These are phyloP conservation scores for Pseudonitzschia pungens DNA, from an alignment of 108 stramenopile genomes.

Conservation along the genomic window DNA sequence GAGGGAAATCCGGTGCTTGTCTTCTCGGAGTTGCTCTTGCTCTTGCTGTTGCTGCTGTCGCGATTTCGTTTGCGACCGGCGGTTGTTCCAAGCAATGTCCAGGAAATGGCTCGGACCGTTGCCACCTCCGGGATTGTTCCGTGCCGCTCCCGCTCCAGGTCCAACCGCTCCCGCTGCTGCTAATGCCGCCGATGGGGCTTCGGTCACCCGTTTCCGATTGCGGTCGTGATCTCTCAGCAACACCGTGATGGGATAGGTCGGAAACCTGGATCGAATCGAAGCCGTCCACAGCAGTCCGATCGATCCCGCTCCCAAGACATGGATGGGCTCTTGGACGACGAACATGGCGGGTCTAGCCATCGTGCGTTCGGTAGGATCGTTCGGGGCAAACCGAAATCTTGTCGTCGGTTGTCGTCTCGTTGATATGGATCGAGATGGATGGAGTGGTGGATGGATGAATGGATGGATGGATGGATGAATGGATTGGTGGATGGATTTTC, in stretches of 20 bases:
- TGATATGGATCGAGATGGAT: too few relatives aligned
- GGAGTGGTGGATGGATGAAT: too few relatives aligned
- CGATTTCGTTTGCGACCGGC: background rate
- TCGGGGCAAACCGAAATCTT: too few relatives aligned
- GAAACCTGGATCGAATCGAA: slow-evolving; percentile 42
- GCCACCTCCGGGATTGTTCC: too few relatives aligned
- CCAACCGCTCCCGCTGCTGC: background rate
- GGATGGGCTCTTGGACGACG: slow-evolving; percentile 27
- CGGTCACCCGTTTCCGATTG: background rate
- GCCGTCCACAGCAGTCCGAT: slow-evolving; percentile 48
- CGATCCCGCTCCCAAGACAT: slow-evolving; percentile 55
- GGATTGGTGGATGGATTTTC: too few relatives aligned
- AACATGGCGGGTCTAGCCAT: too few relatives aligned
- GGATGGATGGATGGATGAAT: too few relatives aligned
- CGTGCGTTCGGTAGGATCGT: too few relatives aligned
- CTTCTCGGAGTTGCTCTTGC: too few relatives aligned
- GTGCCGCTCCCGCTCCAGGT: too few relatives aligned
- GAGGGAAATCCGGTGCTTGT: background rate
- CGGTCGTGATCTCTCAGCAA: slow-evolving; percentile 35
- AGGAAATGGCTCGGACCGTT: background rate
- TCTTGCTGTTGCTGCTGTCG: slow-evolving; percentile 1
- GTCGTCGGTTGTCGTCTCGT: background rate
- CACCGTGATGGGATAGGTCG: slow-evolving; percentile 41
- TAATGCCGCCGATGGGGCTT: background rate
- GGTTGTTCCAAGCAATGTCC: background rate